These are phyloP conservation scores for Ogataea pilisensis DNA, from an alignment of 805 yeast species.

Conservation along the genomic window DNA sequence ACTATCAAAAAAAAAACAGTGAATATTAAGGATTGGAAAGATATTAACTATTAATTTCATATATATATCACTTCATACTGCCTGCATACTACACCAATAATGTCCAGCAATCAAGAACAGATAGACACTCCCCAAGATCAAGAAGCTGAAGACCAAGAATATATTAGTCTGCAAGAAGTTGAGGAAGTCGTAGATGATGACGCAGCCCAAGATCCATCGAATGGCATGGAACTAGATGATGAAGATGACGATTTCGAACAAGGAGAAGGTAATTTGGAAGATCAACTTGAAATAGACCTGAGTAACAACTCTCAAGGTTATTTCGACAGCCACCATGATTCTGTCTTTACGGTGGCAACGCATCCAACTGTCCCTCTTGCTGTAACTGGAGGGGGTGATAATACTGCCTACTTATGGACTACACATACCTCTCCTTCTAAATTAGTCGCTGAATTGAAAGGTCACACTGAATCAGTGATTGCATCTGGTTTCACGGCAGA, in stretches of 20 bases:
- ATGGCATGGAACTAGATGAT: constrained; percentile 21
- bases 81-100: too few species aligned
- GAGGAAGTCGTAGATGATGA: constrained; percentile 32
- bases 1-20: too few species aligned
- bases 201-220: constrained; percentile 43
- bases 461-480: constrained; percentile 85
- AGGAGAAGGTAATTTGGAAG: constrained; percentile 34
- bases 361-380: constrained; percentile 86
- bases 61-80: too few species aligned
- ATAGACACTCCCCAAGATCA: not conserved
- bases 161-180: constrained; percentile 27
- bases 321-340: constrained; percentile 87
- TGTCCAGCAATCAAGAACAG: constrained; percentile 1
- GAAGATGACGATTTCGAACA: constrained; percentile 5
- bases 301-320: constrained; percentile 85
- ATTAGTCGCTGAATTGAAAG: constrained; percentile 68
- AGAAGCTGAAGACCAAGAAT: constrained; percentile 26
- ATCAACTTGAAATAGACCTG: constrained; percentile 73
- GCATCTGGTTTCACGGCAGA: constrained; percentile 79
- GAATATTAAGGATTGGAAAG: too few species aligned
- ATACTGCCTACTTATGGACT: constrained; percentile 87
- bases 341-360: constrained; percentile 73
- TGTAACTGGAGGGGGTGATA: constrained; percentile 95
- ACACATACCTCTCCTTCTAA: constrained; percentile 83
- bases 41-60: too few species aligned